Conservation (phyloP, 805 yeast species). For the Saturnispora hagleri region DNA sequence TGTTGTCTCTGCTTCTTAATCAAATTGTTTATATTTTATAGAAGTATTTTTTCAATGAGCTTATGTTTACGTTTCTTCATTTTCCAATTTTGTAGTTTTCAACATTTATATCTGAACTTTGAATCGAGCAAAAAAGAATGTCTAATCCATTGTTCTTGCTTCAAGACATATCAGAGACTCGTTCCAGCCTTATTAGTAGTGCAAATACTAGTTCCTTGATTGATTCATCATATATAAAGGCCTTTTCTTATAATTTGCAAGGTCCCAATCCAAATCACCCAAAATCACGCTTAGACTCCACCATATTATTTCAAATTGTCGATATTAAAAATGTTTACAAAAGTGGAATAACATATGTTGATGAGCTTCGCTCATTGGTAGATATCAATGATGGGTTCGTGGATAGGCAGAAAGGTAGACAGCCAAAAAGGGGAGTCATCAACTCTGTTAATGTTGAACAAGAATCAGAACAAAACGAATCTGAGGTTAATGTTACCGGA, state of each 20-base stretch:
- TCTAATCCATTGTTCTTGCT: conserved; percentile 1
- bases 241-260: conserved; percentile 10
- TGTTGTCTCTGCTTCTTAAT: conserved; percentile 63
- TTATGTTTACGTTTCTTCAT: not conserved
- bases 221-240: not conserved
- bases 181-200: not conserved
- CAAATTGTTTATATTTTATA: not conserved
- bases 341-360: conserved; percentile 45
- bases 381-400: conserved; percentile 53
- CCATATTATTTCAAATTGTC: conserved; percentile 44
- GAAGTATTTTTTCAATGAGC: not conserved
- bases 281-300: not conserved
- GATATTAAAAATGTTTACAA: conserved; percentile 44
- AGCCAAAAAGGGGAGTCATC: conserved; percentile 26
- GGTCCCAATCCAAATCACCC: conserved; percentile 2
- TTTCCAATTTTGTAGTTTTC: not conserved
- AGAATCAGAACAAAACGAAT: conserved; percentile 1
- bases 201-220: not conserved
- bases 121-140: not conserved
- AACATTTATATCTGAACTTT: not conserved
- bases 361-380: conserved; percentile 40
- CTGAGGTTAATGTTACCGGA: not conserved
- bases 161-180: conserved; percentile 7
- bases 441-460: conserved; percentile 41
- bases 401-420: conserved; percentile 38